Conservation (phyloP, 306 rosid genomes). For the Dalbergia cultrata region DNA sequence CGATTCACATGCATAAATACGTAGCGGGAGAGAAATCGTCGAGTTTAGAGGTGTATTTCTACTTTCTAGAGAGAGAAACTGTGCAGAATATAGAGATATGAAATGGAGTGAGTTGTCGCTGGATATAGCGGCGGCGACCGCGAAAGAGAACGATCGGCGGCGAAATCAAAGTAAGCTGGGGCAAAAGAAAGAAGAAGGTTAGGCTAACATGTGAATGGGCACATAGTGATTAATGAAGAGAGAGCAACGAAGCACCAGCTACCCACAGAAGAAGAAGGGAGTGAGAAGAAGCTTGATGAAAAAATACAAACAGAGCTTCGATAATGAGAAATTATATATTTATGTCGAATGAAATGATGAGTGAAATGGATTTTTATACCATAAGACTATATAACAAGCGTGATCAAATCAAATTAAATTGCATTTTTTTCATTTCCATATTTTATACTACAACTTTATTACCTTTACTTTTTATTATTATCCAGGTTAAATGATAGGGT, state of each 20-base stretch:
- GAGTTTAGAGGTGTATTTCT: not conserved
- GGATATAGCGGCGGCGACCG: constrained; percentile 35
- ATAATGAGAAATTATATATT: no score
- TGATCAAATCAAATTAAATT: no score
- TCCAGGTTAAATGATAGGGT: no score
- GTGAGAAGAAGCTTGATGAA: no score
- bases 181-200: constrained; percentile 2
- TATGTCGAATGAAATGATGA: no score
- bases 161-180: constrained; percentile 45
- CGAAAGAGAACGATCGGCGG: constrained; percentile 60
- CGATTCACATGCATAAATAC: constrained; percentile 69
- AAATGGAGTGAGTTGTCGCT: constrained; percentile 9
- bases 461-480: no score
- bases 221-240: constrained; percentile 21
- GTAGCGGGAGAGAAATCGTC: not conserved
- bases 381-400: no score
- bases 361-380: no score
- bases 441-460: no score
- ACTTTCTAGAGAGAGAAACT: not conserved
- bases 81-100: not conserved
- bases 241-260: constrained; percentile 1
- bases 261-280: constrained; percentile 12
- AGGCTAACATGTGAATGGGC: constrained; percentile 12
- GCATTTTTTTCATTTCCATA: no score
- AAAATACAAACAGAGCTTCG: no score